Percentiles rank a stretch among this genome's conserved stretches.
Evolutionary conservation across 768 basidiomycete species (phyloP).

Genomic region (Pulveroboletus sp.): DNA sequence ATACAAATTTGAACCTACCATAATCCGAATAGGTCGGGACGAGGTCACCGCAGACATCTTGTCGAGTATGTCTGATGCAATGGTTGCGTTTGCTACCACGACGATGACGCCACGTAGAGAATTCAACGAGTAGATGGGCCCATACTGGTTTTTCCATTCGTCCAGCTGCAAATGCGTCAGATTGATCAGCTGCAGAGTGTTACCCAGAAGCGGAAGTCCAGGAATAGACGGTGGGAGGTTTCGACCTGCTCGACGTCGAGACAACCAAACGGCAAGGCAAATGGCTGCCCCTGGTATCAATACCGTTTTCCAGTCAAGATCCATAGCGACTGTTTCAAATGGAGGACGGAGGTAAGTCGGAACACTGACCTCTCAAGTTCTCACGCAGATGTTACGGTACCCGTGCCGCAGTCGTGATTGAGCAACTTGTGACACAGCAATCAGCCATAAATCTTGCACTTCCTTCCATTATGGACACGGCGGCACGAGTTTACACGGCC

Average conservation of each 20-base stretch:
- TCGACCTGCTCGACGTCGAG: not conserved
- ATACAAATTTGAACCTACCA: not conserved
- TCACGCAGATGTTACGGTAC: too few relatives aligned
- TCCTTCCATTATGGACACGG: not conserved
- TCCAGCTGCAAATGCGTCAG: slow-evolving; percentile 6
- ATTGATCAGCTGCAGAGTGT: slow-evolving; percentile 4
- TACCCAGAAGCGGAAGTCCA: slow-evolving; percentile 2
- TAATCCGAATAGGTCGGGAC: slow-evolving; percentile 7
- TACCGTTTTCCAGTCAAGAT: not conserved
- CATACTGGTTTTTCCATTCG: slow-evolving; percentile 8
- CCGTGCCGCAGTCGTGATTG: too few relatives aligned
- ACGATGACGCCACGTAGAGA: slow-evolving; percentile 5
- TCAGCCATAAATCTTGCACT: not conserved
- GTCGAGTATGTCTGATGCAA: slow-evolving; percentile 5
- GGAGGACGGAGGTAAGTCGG: not conserved
- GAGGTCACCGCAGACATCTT: slow-evolving; percentile 9
- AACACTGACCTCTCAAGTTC: not conserved
- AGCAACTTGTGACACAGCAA: not conserved
- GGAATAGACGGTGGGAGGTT: slow-evolving; percentile 7
- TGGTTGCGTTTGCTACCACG: slow-evolving; percentile 8
- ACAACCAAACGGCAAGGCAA: not conserved
- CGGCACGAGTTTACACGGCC: not conserved
- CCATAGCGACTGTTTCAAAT: not conserved
- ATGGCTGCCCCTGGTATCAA: slow-evolving; percentile 1
- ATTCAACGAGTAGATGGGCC: slow-evolving; percentile 7